A percentile compares a stretch with the other conserved stretches of the same genome.
These are phyloP conservation scores for Xylaria bambusicola DNA, from an alignment of 495 filamentous ascomycete genomes.

Conservation along the genomic window DNA sequence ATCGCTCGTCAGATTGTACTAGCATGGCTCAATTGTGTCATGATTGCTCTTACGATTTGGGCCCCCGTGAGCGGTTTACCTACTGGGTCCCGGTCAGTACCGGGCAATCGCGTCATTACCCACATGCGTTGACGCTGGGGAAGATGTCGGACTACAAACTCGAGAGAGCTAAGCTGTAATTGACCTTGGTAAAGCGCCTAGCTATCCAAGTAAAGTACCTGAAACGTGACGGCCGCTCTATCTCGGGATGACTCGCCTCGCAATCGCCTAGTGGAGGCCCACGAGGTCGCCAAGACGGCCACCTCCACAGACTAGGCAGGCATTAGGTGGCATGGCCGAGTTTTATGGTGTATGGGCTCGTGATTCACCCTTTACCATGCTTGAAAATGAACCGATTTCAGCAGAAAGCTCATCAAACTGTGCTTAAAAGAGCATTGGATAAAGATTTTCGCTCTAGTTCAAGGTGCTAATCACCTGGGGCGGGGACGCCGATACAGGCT, in stretches of 20 bases:
- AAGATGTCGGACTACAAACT: conserved; percentile 6
- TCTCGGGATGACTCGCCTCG: not conserved
- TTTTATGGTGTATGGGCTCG: not conserved
- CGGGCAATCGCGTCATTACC: conserved; percentile 11
- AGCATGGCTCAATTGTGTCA: conserved; percentile 2
- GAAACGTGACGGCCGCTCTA: conserved; percentile 9
- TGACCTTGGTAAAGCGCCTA: conserved; percentile 1
- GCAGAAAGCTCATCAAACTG: not conserved
- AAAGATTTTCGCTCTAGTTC: conserved; percentile 1
- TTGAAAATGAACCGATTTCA: not conserved
- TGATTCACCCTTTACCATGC: not conserved
- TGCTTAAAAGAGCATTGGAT: not conserved
- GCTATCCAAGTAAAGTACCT: not conserved
- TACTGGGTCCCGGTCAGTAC: not conserved
- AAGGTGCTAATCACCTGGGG: not conserved
- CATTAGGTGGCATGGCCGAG: not conserved
- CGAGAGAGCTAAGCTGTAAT: conserved; percentile 4
- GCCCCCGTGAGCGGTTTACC: not conserved
- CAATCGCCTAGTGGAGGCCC: not conserved
- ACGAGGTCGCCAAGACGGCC: conserved; percentile 9
- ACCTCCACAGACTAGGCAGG: not conserved
- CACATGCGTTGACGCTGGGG: conserved; percentile 16
- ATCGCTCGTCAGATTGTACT: conserved; percentile 6
- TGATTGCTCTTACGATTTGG: conserved; percentile 6
- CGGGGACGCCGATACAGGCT: conserved; percentile 2